Conservation (phyloP, 768 basidiomycete species). For the Lentinula sp. region DNA sequence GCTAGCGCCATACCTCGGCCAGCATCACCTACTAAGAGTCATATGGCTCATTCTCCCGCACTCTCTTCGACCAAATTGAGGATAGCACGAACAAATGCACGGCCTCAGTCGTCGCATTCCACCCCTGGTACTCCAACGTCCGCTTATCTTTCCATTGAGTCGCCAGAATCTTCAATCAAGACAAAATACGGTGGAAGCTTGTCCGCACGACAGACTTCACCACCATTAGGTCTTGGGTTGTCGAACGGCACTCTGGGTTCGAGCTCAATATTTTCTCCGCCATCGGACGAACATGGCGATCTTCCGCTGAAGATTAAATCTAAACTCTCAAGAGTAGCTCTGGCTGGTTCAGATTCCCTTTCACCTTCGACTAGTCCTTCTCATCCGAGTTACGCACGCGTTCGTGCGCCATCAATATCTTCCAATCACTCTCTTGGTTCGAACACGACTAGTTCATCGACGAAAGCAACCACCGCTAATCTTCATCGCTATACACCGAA, state of each 20-base stretch:
- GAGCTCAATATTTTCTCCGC: constrained; percentile 1
- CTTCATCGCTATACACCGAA: constrained; percentile 44
- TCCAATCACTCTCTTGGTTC: constrained; percentile 21
- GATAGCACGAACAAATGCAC: constrained; percentile 18
- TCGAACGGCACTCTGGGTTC: constrained; percentile 2
- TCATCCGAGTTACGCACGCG: constrained; percentile 12
- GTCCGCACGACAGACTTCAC: neutral
- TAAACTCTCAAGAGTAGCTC: constrained; percentile 49
- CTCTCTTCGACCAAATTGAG: constrained; percentile 29
- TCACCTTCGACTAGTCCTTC: constrained; percentile 14
- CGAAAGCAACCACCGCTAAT: constrained; percentile 41
- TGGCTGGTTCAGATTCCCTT: constrained; percentile 19
- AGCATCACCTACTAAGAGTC: constrained; percentile 34
- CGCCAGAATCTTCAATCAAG: neutral
- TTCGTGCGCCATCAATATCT: constrained; percentile 36
- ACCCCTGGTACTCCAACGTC: constrained; percentile 27
- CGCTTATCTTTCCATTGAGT: neutral
- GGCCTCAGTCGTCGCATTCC: constrained; percentile 25
- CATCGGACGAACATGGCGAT: neutral
- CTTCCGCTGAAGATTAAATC: constrained; percentile 47
- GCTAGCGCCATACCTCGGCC: constrained; percentile 27
- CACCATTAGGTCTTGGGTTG: neutral
- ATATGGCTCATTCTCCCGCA: constrained; percentile 24
- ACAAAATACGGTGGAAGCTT: neutral
- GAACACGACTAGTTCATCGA: constrained; percentile 19